Base-by-base conservation (phyloP, 169 alveolate genomes). In the Plasmodium coatneyi region DNA sequence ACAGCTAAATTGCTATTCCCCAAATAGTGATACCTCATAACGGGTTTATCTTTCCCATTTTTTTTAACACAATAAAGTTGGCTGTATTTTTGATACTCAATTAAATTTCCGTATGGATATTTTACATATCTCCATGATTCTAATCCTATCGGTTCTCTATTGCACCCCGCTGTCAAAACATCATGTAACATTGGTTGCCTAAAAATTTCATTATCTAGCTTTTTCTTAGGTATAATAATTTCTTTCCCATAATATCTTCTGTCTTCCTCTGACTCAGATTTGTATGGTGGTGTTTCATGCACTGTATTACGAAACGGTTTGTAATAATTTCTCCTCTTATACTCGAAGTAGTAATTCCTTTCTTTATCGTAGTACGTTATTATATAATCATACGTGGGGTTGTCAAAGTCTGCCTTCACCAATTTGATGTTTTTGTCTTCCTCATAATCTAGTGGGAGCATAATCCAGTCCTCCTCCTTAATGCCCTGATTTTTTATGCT, bases 121-220 rank as follows among this genome's bases (percentile, higher is more conserved):
- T 66, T 22, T 34, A 92, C 79, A 84, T 86, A 36, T 74, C 83
- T 71, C 94, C 96, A 54, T 41, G 97, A 84, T 72, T 92, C 90
- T 80, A 94, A 54, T 22, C 92, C 92, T 19, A 71, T 80, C 32
- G 92, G 92, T 74, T 80, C 87, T 82, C 66, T 43, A 76, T 80
- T 84, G 94, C 74, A 79, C 71, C 97, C 97, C 5, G 84, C 43
- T 19, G 95, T 95, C 95, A 96, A 72, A 19, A 96, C 95, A 34
- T 97, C 98, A 39, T 96, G 96, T 79, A 97, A 83, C 91, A 93
- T 96, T 22, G 98, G 98, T 72, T 96, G 97, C 41, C 98, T 78
- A 80, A 95, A 96, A 12, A 97, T 82, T 49, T 96, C 97, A 28
- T 92, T 92, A 82, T 97, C 98, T 28, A 84, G 92, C 52, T 93